phyloP scores from a whole-genome alignment of 768 basidiomycete species.

The Gloeopeniophorella convolvens region DNA sequence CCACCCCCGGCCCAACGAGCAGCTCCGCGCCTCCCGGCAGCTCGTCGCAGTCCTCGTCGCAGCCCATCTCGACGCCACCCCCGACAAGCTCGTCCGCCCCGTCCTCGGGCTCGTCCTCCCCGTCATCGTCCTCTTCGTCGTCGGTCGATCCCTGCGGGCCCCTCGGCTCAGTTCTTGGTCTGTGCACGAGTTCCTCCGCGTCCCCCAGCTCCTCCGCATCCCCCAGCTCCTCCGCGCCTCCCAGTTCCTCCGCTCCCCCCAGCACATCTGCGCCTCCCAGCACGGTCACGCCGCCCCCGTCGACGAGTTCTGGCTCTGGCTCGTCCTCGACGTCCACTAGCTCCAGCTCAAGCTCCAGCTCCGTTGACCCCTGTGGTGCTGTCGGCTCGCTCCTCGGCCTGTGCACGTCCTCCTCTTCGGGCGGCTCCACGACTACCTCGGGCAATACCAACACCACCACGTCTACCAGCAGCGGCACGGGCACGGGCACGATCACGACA shows the following conservation, averaged over 20 bases:
- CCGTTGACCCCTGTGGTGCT: constrained; percentile 2
- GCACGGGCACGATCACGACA: too few species aligned
- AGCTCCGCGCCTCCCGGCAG: neutral
- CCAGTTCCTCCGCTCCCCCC: constrained; percentile 36
- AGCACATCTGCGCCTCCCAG: constrained; percentile 16
- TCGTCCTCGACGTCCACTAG: too few species aligned
- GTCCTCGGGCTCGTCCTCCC: constrained; percentile 9
- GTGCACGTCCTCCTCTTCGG: neutral
- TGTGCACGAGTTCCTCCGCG: constrained; percentile 9
- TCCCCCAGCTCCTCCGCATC: neutral
- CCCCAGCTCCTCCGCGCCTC: neutral
- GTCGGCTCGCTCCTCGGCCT: neutral
- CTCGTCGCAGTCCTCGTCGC: neutral
- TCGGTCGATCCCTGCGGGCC: constrained; percentile 15
- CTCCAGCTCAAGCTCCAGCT: too few species aligned
- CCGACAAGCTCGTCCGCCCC: neutral
- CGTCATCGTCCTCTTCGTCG: constrained; percentile 2
- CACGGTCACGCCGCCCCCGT: too few species aligned
- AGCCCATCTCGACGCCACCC: constrained; percentile 1
- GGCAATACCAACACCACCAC: neutral
- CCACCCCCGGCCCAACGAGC: neutral
- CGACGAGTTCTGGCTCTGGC: too few species aligned
- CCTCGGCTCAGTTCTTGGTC: constrained; percentile 21
- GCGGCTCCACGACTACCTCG: neutral
- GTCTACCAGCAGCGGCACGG: neutral